These are phyloP conservation scores for Zygoascus tannicola DNA, from an alignment of 805 yeast genomes.

Conservation along the genomic window DNA sequence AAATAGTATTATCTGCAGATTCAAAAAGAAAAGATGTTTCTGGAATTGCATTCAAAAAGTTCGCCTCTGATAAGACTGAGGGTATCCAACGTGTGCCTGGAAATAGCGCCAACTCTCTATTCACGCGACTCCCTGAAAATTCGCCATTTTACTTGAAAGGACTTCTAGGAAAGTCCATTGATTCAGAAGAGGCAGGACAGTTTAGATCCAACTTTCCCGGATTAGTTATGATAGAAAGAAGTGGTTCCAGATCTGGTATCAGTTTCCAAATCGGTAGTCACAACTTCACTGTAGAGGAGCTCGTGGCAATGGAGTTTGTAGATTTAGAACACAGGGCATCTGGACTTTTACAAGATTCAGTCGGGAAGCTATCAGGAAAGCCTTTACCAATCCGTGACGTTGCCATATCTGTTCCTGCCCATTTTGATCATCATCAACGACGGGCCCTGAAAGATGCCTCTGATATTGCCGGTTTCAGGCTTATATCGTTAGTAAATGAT, in stretches of 20 bases:
- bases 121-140: constrained; percentile 63
- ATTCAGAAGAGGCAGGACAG: constrained; percentile 37
- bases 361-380: constrained; percentile 26
- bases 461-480: constrained; percentile 54
- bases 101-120: constrained; percentile 56
- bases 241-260: constrained; percentile 43
- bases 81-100: constrained; percentile 62
- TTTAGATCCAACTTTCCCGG: constrained; percentile 47
- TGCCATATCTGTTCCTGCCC: constrained; percentile 72
- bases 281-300: constrained; percentile 59
- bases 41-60: constrained; percentile 56
- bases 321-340: constrained; percentile 61
- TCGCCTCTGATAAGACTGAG: constrained; percentile 18
- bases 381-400: constrained; percentile 42
- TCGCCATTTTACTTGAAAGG: constrained; percentile 62
- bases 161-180: constrained; percentile 45
- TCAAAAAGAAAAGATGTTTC: constrained; percentile 83
- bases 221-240: constrained; percentile 33
- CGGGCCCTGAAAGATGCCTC: constrained; percentile 64
- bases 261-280: constrained; percentile 45
- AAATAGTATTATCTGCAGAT: constrained; percentile 80
- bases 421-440: constrained; percentile 55
- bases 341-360: constrained; percentile 40
- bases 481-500: constrained; percentile 70
- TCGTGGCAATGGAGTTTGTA: constrained; percentile 71